A percentile compares a stretch with the other conserved stretches of the same genome.
Conservation (phyloP, 2,329 filamentous ascomycete species). For the Beauveria bassiana region DNA sequence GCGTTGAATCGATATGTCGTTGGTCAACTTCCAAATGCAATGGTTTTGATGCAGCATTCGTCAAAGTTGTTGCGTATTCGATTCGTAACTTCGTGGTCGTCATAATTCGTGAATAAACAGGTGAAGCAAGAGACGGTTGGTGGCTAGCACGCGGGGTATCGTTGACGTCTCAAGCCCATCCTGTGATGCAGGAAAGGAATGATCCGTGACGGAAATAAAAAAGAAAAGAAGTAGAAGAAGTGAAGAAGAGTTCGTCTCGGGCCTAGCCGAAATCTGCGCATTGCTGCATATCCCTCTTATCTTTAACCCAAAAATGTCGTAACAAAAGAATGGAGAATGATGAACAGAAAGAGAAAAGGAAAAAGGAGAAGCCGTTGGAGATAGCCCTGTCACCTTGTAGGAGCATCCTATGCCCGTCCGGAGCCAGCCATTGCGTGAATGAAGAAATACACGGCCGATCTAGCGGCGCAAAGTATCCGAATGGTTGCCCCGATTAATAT, state of each 20-base stretch:
- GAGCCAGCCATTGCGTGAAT: conserved; percentile 48
- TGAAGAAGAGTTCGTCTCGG: conserved; percentile 39
- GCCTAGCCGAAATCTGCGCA: conserved; percentile 46
- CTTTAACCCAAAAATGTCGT: conserved; percentile 28
- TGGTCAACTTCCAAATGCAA: conserved; percentile 9
- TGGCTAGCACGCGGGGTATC: conserved; percentile 10
- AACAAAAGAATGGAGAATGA: conserved; percentile 23
- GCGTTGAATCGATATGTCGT: conserved; percentile 5
- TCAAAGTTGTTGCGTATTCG: conserved; percentile 5
- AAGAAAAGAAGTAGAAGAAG: conserved; percentile 30
- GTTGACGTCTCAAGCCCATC: conserved; percentile 3
- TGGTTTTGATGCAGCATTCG: conserved; percentile 1
- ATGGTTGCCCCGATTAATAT: conserved; percentile 24
- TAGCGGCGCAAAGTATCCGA: conserved; percentile 34
- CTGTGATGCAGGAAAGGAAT: not conserved
- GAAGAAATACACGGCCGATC: conserved; percentile 38
- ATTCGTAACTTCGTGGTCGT: conserved; percentile 14
- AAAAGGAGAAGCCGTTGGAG: conserved; percentile 35
- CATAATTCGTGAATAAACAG: conserved; percentile 8
- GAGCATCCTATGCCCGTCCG: conserved; percentile 44
- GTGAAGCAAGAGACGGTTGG: conserved; percentile 3
- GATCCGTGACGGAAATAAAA: conserved; percentile 17
- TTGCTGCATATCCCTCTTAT: conserved; percentile 58
- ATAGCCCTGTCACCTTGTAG: conserved; percentile 41
- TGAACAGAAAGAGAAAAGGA: conserved; percentile 20